phyloP scores from a whole-genome alignment of 2,329 filamentous ascomycete species.

The Fusarium cyanostomum region DNA sequence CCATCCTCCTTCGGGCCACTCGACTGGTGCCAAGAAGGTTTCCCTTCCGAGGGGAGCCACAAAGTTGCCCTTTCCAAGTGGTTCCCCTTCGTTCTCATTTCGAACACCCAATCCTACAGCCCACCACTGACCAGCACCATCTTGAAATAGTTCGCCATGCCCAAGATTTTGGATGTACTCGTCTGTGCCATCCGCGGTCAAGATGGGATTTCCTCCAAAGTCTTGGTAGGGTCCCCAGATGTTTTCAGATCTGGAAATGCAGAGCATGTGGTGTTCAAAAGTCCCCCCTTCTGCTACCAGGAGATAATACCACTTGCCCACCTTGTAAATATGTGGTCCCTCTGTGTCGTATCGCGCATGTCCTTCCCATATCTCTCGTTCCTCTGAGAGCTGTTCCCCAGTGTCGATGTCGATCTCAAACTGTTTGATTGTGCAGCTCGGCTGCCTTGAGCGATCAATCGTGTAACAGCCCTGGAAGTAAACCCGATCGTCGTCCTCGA shows the following conservation, averaged over 20 bases:
- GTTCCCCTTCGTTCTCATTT: constrained; percentile 1
- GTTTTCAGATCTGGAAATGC: constrained; percentile 29
- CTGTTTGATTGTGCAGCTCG: constrained; percentile 38
- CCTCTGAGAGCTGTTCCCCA: constrained; percentile 33
- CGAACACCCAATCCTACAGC: constrained; percentile 18
- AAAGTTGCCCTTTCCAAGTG: constrained; percentile 4
- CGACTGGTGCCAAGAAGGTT: constrained; percentile 14
- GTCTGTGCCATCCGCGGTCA: constrained; percentile 40
- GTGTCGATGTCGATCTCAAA: constrained; percentile 36
- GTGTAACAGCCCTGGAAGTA: constrained; percentile 43
- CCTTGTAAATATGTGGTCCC: constrained; percentile 54
- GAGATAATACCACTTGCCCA: constrained; percentile 54
- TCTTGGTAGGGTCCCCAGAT: constrained; percentile 46
- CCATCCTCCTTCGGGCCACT: constrained; percentile 20
- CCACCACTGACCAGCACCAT: constrained; percentile 34
- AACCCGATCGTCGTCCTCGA: constrained; percentile 47
- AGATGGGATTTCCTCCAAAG: constrained; percentile 46
- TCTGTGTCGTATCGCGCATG: constrained; percentile 38
- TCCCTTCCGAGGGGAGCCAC: constrained; percentile 19
- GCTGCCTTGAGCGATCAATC: constrained; percentile 10
- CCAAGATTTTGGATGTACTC: constrained; percentile 38
- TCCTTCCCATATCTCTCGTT: constrained; percentile 27
- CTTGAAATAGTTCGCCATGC: constrained; percentile 42
- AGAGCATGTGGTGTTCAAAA: constrained; percentile 41
- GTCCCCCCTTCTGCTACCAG: constrained; percentile 57